phyloP scores from a whole-genome alignment of 106 monocot genomes.

The Dendrobium catenatum region DNA sequence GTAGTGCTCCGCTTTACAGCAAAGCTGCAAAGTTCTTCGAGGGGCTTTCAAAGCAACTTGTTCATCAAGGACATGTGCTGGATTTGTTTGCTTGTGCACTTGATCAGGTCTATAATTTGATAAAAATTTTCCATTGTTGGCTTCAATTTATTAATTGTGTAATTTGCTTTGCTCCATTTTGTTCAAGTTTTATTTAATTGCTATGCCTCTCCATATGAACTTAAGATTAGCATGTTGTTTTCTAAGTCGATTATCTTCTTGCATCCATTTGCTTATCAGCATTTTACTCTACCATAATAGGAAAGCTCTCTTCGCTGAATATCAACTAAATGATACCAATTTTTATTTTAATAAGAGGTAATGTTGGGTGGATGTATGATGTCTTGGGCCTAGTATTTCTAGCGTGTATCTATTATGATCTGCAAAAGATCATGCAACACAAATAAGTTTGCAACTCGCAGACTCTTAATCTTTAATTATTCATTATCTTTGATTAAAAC shows the following conservation, averaged over 20 bases:
- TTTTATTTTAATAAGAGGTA: background rate
- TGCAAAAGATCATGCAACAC: too few relatives aligned
- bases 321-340: background rate
- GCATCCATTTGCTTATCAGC: background rate
- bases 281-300: background rate
- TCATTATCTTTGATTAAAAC: too few relatives aligned
- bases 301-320: background rate
- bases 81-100: constrained; percentile 99
- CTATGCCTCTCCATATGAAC: background rate
- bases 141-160: background rate
- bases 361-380: too few relatives aligned
- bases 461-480: too few relatives aligned
- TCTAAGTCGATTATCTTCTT: background rate
- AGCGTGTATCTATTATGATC: too few relatives aligned
- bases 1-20: constrained; percentile 56
- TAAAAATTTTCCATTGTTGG: background rate
- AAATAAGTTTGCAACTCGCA: too few relatives aligned
- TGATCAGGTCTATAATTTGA: constrained; percentile 58
- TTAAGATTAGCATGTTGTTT: background rate
- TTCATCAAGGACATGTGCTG: constrained; percentile 96
- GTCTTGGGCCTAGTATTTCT: too few relatives aligned
- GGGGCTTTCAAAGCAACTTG: constrained; percentile 88
- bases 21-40: constrained; percentile 92
- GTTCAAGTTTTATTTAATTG: background rate
- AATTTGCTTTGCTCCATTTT: background rate